Base-by-base conservation (phyloP, 768 basidiomycete genomes). In the Russula compacta region DNA sequence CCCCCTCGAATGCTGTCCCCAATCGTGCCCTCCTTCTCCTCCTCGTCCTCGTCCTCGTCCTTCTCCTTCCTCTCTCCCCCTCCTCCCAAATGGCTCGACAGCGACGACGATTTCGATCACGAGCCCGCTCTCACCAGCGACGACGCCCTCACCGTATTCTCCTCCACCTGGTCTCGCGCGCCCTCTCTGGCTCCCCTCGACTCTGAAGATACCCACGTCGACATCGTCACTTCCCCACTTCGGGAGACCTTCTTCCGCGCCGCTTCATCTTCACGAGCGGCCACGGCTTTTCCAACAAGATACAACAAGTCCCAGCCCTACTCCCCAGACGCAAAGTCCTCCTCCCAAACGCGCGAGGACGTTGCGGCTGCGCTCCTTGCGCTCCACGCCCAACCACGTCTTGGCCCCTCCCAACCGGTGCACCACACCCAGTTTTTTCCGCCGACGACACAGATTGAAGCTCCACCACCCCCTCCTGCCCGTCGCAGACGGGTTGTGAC, bases 101-200 rank as follows among this genome's bases (percentile, higher is more conserved):
- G 54, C 38, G 63, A 64, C 17, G 65, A 64, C 56, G 64, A 63
- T 24, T 47, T 63, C 9, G 64, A 66, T 38, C 59, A 51, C 12
- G 65, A 61, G 42, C 65, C 64, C 7, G 64, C 65, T 19, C 56
- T 64, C 21, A 64, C 42, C 15, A 66, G 65, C 50, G 63, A 64
- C 12, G 65, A 64, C 40, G 65, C 63, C 32, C 33, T 65, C 53
- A 51, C 64, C 29, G 49, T 53, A n/a, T 39, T 53, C 54, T 55
- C 63, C 1, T 64, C 62, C 1, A 32, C 50, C 14, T 55, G 53
- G 32, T 55, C 64, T 55, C 60, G 60, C 12, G 57, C 65, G 7
- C 63, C 65, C 47, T 66, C 63, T 32, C 56, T 63, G 11, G 53
- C 58, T 17, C 58, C 55, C 5, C 48, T 47, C 21, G 63, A 66